Evolutionary conservation across 768 basidiomycete genomes (phyloP), one percentile per base, ranked within the genome.

Genomic region (Mycena albidolilacea): DNA sequence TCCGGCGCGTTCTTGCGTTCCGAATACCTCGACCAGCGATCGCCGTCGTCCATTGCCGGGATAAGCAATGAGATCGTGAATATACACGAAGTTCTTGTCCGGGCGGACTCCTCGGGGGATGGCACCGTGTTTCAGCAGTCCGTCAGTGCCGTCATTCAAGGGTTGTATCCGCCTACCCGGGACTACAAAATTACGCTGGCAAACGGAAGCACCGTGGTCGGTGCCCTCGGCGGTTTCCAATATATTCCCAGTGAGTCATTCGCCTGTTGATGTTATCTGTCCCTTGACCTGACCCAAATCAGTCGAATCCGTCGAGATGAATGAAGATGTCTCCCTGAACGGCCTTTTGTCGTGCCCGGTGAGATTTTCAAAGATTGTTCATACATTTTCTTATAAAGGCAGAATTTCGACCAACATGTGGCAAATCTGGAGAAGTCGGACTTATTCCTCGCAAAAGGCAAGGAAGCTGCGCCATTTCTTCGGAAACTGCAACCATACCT

Each of bases 21-120:
- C 19, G 74, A 81, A 38, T 89, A 89, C 79, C 66, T 88, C 67
- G 78, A 85, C 55, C 46, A 78, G 1, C 83, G 82, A 7, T 88
- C 88, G 1, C 65, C 86, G 0, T 82, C 81, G n/a, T 83, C 83
- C 72, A 85, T 89, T 64, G 73, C 79, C 14, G 84, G 80, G 2
- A 80, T 82, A 30, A 78, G 77, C 69, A 77, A 78, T 3, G 77
- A 54, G 83, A 85, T 77, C 71, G 84, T 70, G 10, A 69, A 77
- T 54, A 80, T 81, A 60, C 79, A 77, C 64, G 84, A 87, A 77
- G 82, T 88, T 70, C 77, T 79, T 43, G 80, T 87, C 48, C 82
- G 83, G 10, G 89, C 90, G 0, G 89, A 90, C 75, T 83, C 85
- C 6, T 87, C 87, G 1, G 88, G 84, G 19, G 89, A 91, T 79